Base-by-base conservation (phyloP, 257 asterid species). In the Rauvolfia tetraphylla region DNA sequence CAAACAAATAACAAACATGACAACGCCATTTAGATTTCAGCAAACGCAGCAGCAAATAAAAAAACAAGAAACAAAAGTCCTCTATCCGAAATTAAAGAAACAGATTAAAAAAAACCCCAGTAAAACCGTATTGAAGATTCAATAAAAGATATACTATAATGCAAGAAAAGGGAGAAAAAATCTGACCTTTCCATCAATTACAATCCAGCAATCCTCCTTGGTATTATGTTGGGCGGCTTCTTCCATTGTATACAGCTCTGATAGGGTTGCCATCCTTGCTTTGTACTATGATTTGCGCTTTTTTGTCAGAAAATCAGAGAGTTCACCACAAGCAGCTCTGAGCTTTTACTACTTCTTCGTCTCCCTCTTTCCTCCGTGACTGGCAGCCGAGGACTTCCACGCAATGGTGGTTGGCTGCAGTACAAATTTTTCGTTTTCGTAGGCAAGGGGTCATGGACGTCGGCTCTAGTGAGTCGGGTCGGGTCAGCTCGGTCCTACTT, bases 141-240 rank as follows among this genome's bases (percentile, higher is more conserved):
- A 36, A 57, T 1, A 27, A 15, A 75, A 48, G 41, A 73, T 68
- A 6, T 22, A 31, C 49, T 34, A 9, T 5, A 29, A 23, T 42
- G 44, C 20, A 20, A 22, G 0, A 63, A 72, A 73, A 68, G 23
- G 54, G 33, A 38, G 4, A 42, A 10, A 31, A 36, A 63, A 23
- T 4, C 0, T 31, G 67, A 94, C 98, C 97, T 92, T 92, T 81
- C 95, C 98, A 74, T 90, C 91, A 27, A 92, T 79, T 36, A 90
- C 90, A 34, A 95, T 86, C 98, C 98, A 95, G 56, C 98, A 92
- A 83, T 95, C 97, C n/a, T 85, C 97, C 58, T 23, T 83, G 73
- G 93, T 90, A 72, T 87, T 90, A 84, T 95, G 98, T 57, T 87
- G 78, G 49, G 98, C 81, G 0, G 91, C 93, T 85, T 92, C 98